phyloP scores from a whole-genome alignment of 169 alveolate genomes.

The Plasmodium cynomolgi region DNA sequence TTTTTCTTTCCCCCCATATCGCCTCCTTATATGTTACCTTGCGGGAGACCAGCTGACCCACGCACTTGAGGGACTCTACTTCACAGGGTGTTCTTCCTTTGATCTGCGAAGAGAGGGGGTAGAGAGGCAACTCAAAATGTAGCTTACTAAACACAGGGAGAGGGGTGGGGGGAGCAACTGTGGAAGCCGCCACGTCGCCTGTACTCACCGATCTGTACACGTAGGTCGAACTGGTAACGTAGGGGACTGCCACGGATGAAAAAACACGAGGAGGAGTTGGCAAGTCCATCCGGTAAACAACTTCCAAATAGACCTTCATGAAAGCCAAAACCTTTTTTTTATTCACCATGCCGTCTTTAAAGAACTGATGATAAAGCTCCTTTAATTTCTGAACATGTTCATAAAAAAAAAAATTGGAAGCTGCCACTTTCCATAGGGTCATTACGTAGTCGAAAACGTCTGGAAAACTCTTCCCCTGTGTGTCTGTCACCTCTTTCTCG shows the following conservation, averaged over 20 bases:
- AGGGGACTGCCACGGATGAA: conserved; percentile 28
- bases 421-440: conserved; percentile 11
- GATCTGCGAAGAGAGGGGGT: conserved; percentile 11
- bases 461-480: conserved; percentile 31
- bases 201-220: conserved; percentile 47
- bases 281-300: conserved; percentile 27
- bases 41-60: conserved; percentile 19
- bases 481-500: conserved; percentile 28
- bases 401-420: conserved; percentile 49
- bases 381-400: conserved; percentile 52
- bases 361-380: conserved; percentile 45
- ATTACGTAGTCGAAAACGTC: conserved; percentile 54
- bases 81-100: not conserved
- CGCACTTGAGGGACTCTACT: conserved; percentile 56
- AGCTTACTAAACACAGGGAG: not conserved
- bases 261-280: conserved; percentile 73
- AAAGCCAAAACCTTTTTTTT: conserved; percentile 33
- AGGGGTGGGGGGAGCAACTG: not conserved
- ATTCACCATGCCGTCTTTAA: conserved; percentile 55
- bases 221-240: conserved; percentile 30
- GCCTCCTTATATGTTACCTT: conserved; percentile 19
- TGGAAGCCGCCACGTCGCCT: not conserved
- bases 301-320: conserved; percentile 24
- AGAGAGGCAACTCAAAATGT: not conserved
- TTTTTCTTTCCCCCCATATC: not conserved